Conservation (phyloP, 768 basidiomycete genomes). For the Tricholomella constricta region DNA sequence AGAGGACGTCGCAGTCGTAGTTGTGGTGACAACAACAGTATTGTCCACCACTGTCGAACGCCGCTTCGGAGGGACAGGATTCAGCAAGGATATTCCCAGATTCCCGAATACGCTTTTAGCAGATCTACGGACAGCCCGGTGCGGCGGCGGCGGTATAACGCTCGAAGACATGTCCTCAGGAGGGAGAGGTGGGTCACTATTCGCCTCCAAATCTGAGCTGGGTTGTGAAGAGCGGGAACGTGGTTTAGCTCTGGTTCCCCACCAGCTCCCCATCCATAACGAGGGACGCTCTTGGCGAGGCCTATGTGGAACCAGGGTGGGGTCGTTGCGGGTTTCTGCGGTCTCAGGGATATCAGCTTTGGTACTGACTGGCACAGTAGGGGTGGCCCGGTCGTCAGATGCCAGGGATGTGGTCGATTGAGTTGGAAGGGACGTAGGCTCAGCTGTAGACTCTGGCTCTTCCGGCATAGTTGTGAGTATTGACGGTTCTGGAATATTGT, state of each 20-base stretch:
- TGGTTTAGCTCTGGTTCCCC: conserved; percentile 50
- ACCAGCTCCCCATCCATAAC: conserved; percentile 80
- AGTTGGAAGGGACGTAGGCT: conserved; percentile 8
- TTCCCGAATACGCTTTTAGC: conserved; percentile 72
- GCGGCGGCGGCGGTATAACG: conserved; percentile 10
- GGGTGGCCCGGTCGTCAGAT: conserved; percentile 7
- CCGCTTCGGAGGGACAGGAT: conserved; percentile 40
- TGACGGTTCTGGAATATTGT: conserved; percentile 33
- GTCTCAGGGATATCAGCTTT: not conserved
- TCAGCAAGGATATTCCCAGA: conserved; percentile 68
- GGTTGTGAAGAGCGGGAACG: conserved; percentile 21
- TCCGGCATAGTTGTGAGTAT: conserved; percentile 38
- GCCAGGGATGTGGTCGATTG: conserved; percentile 7
- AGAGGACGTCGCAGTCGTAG: conserved; percentile 15
- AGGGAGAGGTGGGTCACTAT: conserved; percentile 19
- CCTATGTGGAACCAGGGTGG: conserved; percentile 20
- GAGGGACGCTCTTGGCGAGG: conserved; percentile 49
- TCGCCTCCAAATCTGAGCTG: conserved; percentile 18
- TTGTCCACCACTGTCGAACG: conserved; percentile 18
- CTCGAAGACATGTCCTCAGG: conserved; percentile 12
- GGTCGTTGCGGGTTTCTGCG: conserved; percentile 7
- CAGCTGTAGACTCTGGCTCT: conserved; percentile 21
- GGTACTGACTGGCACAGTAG: conserved; percentile 4
- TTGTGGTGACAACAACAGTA: not conserved
- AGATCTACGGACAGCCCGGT: conserved; percentile 40